Conservation (phyloP, 306 rosid species). For the Sophora flavescens region DNA sequence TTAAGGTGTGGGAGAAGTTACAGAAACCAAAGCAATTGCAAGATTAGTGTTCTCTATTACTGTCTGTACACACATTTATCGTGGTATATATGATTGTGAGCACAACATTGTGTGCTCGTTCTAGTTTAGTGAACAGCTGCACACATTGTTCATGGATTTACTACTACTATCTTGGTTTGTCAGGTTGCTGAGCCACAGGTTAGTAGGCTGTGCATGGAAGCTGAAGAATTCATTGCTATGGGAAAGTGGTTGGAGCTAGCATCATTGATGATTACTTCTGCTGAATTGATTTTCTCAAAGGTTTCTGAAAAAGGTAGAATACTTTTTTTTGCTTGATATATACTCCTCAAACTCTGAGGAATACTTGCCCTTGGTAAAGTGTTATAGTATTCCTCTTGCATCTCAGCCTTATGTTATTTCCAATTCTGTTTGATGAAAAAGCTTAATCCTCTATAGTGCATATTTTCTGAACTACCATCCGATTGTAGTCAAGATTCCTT, state of each 20-base stretch:
- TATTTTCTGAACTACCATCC: background rate
- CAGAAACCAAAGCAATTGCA: background rate
- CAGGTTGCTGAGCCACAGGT: slow-evolving; percentile 92
- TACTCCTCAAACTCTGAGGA: background rate
- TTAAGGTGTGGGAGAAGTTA: slow-evolving; percentile 7
- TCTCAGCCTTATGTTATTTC: background rate
- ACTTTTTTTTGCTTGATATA: background rate
- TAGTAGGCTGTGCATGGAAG: slow-evolving; percentile 77
- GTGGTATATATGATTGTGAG: slow-evolving; percentile 23
- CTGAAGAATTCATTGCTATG: slow-evolving; percentile 71
- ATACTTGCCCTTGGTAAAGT: background rate
- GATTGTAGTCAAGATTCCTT: background rate
- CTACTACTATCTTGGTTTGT: slow-evolving; percentile 33
- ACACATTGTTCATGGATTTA: slow-evolving; percentile 16
- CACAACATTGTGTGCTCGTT: background rate
- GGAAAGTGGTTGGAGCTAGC: slow-evolving; percentile 89
- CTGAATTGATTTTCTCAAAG: slow-evolving; percentile 88
- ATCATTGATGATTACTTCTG: slow-evolving; percentile 83
- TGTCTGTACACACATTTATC: background rate
- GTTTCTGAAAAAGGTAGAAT: slow-evolving; percentile 88
- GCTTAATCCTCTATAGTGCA: background rate
- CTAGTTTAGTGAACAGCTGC: background rate
- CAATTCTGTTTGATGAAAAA: slow-evolving; percentile 14
- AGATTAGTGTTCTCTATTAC: slow-evolving; percentile 1
- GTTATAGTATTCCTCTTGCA: background rate